phyloP scores from a whole-genome alignment of 768 basidiomycete genomes.

The Hydnum rufescens region DNA sequence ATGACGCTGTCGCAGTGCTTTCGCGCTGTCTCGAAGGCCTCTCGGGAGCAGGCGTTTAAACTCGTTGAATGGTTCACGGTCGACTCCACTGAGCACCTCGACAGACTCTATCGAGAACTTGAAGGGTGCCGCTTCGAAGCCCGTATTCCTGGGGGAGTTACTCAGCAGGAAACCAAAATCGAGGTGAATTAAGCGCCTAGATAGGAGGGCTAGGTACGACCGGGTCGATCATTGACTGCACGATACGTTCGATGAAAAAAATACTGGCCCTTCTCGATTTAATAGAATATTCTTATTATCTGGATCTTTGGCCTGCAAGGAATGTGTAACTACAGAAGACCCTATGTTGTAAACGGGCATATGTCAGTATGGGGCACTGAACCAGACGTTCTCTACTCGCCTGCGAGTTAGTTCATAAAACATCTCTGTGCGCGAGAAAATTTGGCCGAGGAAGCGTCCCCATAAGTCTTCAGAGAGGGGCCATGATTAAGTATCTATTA shows the following conservation, averaged over 20 bases:
- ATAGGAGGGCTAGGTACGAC: too few relatives aligned
- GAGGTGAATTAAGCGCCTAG: constrained; percentile 32
- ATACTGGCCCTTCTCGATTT: constrained; percentile 78
- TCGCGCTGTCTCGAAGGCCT: constrained; percentile 81
- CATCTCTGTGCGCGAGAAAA: constrained; percentile 82
- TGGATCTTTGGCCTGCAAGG: constrained; percentile 93
- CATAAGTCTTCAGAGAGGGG: constrained; percentile 51
- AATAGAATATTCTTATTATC: constrained; percentile 97
- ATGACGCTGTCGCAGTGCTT: constrained; percentile 95
- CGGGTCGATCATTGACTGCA: too few relatives aligned
- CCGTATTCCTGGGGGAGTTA: constrained; percentile 92
- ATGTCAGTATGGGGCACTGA: background rate
- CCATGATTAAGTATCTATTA: too few relatives aligned
- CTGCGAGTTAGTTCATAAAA: constrained; percentile 81
- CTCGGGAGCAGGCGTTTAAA: constrained; percentile 75
- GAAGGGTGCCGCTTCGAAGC: constrained; percentile 99
- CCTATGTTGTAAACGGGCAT: constrained; percentile 28
- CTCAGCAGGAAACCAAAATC: constrained; percentile 97
- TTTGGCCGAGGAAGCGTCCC: constrained; percentile 67
- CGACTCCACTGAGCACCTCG: constrained; percentile 79
- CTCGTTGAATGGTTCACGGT: constrained; percentile 54
- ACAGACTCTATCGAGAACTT: constrained; percentile 90
- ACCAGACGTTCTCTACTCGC: constrained; percentile 14
- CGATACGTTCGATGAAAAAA: constrained; percentile 73
- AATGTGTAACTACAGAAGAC: constrained; percentile 88